Base-by-base conservation (phyloP, 306 rosid species). In the Morella rubra region DNA sequence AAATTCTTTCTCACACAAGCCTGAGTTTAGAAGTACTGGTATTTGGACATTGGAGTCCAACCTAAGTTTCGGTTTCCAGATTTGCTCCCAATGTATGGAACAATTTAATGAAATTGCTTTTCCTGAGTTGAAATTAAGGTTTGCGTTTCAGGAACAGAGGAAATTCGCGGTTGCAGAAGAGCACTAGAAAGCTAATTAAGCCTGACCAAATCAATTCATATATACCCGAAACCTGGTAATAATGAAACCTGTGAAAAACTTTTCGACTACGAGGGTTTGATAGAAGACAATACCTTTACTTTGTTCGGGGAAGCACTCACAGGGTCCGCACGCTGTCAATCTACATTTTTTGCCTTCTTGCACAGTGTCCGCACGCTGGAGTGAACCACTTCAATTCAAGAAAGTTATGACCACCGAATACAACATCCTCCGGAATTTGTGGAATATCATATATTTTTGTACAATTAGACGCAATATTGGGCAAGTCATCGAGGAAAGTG, bases 261-360 rank as follows among this genome's bases (percentile, higher is more conserved):
- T 27, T 27, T 27, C 32, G 2, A 27, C 32, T 27, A 1, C 2
- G 8, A 27, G 69, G 56, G 8, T 32, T 22, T 24, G n/a, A 22
- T 10, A 3, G 27, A 37, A 56, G 3, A 4, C 8, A 9, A 6
- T 67, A 73, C 85, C 85, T 54, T 7, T 51, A 10, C 75, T 75
- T 80, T 12, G 32, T 51, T 5, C 1, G 12, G 19, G 49, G 1
- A 62, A 58, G 67, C 90, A 87, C 18, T 46, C 14, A 1, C 76
- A 13, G n/a, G n/a, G 24, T 47, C 64, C 11, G 13, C 4, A 14
- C 44, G 77, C 73, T 3, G 24, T 74, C 76, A 79, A 72, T 5
- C 72, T 42, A 69, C 89, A 85, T 12, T 0, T 69, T 3, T 37
- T 68, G 40, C 86, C 75, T 41, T 51, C 41, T 61, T 75, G 75